A percentile compares a stretch with the other conserved stretches of the same genome.
Conservation (phyloP, 306 rosid species). For the Citrullus amarus region DNA sequence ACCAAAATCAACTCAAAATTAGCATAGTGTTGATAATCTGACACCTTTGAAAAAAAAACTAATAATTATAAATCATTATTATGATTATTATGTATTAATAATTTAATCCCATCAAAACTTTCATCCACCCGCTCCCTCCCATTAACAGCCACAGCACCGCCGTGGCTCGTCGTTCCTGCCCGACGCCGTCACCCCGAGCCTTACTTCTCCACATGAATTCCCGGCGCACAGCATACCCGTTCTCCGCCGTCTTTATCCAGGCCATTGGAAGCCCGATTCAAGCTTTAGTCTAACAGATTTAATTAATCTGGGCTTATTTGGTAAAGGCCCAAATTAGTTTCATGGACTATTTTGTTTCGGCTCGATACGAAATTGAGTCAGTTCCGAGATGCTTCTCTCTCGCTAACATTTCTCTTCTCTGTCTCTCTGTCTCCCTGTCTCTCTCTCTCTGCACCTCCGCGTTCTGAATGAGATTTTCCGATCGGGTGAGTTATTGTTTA, state of each 20-base stretch:
- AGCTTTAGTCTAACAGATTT: neutral
- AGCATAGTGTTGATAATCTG: no score
- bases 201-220: no score
- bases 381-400: neutral
- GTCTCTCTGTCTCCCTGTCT: neutral
- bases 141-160: no score
- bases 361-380: neutral
- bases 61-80: no score
- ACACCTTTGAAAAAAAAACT: no score
- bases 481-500: neutral
- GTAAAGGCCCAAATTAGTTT: neutral
- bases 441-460: neutral
- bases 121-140: no score
- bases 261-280: neutral
- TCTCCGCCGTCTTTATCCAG: neutral
- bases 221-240: no score
- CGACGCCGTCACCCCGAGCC: no score
- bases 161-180: no score
- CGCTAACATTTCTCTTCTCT: neutral
- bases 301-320: neutral
- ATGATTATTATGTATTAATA: no score
- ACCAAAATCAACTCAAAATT: no score
- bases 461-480: neutral
- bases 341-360: neutral
- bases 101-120: no score